A percentile compares a stretch with the other conserved stretches of the same genome.
Conservation (phyloP, 805 yeast species). For the Middelhovenomyces tepae region DNA sequence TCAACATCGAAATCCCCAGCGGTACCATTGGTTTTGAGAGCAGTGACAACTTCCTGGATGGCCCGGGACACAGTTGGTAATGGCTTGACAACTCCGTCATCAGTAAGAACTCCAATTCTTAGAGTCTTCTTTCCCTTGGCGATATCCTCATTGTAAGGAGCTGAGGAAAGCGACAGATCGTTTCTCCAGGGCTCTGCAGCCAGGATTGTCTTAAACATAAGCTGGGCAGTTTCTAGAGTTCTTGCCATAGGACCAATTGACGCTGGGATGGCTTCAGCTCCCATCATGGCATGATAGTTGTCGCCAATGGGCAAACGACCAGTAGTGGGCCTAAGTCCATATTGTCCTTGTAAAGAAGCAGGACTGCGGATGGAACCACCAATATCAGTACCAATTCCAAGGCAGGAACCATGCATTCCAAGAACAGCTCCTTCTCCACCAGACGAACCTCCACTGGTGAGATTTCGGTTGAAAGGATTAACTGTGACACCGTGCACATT, state of each 20-base stretch:
- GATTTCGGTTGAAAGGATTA: conserved; percentile 36
- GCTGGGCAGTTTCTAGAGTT: not conserved
- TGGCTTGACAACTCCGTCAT: conserved; percentile 39
- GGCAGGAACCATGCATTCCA: conserved; percentile 36
- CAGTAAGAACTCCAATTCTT: conserved; percentile 31
- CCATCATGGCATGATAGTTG: not conserved
- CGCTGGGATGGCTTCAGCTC: not conserved
- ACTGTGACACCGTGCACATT: conserved; percentile 38
- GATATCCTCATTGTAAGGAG: conserved; percentile 44
- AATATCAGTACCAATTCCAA: conserved; percentile 45
- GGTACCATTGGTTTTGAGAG: conserved; percentile 22
- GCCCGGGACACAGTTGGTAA: conserved; percentile 44
- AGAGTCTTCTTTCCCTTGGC: conserved; percentile 4
- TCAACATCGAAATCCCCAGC: conserved; percentile 16
- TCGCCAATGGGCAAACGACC: conserved; percentile 32
- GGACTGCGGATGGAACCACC: conserved; percentile 47
- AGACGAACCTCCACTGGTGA: conserved; percentile 45
- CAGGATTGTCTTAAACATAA: not conserved
- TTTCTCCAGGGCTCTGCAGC: conserved; percentile 33
- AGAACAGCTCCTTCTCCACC: conserved; percentile 47
- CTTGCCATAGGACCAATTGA: not conserved
- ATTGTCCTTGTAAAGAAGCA: conserved; percentile 34
- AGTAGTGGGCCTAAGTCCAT: conserved; percentile 37
- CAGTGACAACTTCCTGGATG: conserved; percentile 26
- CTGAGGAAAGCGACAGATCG: conserved; percentile 38